A percentile compares a stretch with the other conserved stretches of the same genome.
Evolutionary conservation across 257 asterid genomes (phyloP).

Genomic region (Nyctanthes arbortristis): DNA sequence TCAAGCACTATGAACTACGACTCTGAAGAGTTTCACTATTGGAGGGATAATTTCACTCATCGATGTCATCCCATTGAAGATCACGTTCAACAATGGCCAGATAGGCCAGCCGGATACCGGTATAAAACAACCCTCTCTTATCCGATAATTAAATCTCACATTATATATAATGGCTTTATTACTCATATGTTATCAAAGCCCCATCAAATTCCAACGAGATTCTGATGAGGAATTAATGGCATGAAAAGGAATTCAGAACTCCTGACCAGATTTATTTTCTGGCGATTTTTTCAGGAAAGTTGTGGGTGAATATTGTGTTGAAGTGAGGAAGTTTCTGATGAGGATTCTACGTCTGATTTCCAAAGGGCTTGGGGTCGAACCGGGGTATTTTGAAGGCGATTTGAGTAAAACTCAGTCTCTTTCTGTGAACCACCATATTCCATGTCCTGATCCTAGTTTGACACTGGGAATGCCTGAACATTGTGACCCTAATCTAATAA

Average conservation of each 20-base stretch:
- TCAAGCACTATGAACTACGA: slow-evolving; percentile 55
- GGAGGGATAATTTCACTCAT: slow-evolving; percentile 72
- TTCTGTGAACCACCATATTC: slow-evolving; percentile 64
- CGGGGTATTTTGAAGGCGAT: slow-evolving; percentile 40
- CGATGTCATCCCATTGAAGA: slow-evolving; percentile 57
- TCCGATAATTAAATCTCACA: too few species aligned
- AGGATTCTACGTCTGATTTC: slow-evolving; percentile 46
- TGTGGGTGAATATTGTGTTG: slow-evolving; percentile 42
- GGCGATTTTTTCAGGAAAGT: slow-evolving; percentile 38
- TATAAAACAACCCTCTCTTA: too few species aligned
- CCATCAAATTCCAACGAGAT: background rate
- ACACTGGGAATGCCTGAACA: slow-evolving; percentile 70
- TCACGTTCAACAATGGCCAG: slow-evolving; percentile 49
- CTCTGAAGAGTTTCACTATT: slow-evolving; percentile 46
- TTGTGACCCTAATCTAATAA: slow-evolving; percentile 64
- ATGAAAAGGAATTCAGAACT: too few species aligned
- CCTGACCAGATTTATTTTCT: background rate
- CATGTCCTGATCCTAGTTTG: slow-evolving; percentile 73
- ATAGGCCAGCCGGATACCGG: slow-evolving; percentile 54
- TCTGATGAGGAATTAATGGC: too few species aligned
- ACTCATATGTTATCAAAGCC: background rate
- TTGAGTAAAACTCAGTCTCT: slow-evolving; percentile 41
- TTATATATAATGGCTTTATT: too few species aligned
- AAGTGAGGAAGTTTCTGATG: slow-evolving; percentile 38
- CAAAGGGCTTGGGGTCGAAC: slow-evolving; percentile 53